phyloP scores from a whole-genome alignment of 1,284 basidiomycete species.

The Ceratobasidium sp. region DNA sequence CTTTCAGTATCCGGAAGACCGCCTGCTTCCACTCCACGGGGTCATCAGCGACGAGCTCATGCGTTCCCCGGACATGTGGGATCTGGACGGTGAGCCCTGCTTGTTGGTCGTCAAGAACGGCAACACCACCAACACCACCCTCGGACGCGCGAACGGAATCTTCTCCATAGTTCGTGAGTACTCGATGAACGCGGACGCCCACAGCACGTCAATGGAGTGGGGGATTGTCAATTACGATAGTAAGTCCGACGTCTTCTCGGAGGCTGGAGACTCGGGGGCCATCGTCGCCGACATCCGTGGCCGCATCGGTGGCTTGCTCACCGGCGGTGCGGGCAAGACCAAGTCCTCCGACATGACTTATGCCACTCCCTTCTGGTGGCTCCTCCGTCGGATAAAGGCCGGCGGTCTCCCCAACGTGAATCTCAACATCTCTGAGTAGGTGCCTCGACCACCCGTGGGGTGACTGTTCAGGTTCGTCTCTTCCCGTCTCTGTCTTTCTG shows the following conservation, averaged over 20 bases:
- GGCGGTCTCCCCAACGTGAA: too few species aligned
- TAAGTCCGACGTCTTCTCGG: conserved; percentile 47
- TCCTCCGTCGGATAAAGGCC: conserved; percentile 45
- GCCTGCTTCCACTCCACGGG: conserved; percentile 20
- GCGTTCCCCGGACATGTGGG: conserved; percentile 16
- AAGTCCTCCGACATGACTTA: conserved; percentile 42
- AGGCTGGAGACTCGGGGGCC: conserved; percentile 49
- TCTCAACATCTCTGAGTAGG: too few species aligned
- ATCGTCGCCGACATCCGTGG: conserved; percentile 46
- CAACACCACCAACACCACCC: conserved; percentile 28
- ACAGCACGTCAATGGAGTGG: conserved; percentile 38
- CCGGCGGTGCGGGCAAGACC: conserved; percentile 34
- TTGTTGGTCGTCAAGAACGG: conserved; percentile 38
- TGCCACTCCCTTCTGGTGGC: conserved; percentile 48
- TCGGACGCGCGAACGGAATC: conserved; percentile 38
- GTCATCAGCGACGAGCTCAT: conserved; percentile 27
- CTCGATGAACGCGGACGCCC: background rate
- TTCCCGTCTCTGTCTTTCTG: too few species aligned
- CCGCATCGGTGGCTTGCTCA: conserved; percentile 43
- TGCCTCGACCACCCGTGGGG: too few species aligned
- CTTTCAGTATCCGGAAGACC: conserved; percentile 36
- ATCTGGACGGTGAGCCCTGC: conserved; percentile 33
- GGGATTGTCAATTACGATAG: conserved; percentile 45
- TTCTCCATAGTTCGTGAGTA: conserved; percentile 35
- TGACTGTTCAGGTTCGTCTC: too few species aligned